Base-by-base conservation (phyloP, 2,329 filamentous ascomycete species). In the Trichoderma koningii region DNA sequence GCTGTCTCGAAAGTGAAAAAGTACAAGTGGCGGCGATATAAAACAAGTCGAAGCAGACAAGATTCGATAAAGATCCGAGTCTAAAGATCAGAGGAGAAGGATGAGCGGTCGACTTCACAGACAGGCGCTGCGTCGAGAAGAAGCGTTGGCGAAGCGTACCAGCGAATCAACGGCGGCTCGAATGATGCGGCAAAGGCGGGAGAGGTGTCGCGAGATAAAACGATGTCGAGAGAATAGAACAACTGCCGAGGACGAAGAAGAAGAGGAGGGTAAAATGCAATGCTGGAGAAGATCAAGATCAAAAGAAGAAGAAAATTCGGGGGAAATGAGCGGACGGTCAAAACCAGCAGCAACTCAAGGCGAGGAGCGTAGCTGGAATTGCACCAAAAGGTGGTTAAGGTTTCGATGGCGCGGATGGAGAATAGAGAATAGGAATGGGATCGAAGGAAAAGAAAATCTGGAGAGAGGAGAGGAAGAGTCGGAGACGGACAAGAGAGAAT, bases 301-400 rank as follows among this genome's bases (percentile, higher is more conserved):
- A 62, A 72, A 76, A 23, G 21, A 23, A 23, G 21, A 23, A 23
- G 21, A 30, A 30, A 30, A 74, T 70, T 63, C 71, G 70, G 69
- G 44, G 60, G 42, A 77, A 78, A 83, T 80, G 83, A 86, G 82
- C 79, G 83, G 83, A 86, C 83, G 83, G 83, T 74, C 82, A 77
- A 85, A 77, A 83, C 83, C 84, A 86, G 83, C 76, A 78, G 76
- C 80, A 83, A 80, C 80, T 77, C 76, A 70, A 66, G 75, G 76
- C 72, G 70, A 79, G 79, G 80, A 78, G 74, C 79, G 81, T 81
- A 75, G 74, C 82, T 80, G 83, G 83, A 83, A 84, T 83, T 80
- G 83, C 77, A 80, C 84, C 83, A 85, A 61, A 61, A 65, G 67
- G 67, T 63, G 68, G 63, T 63, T 63, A 55, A 62, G 53, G 53